Evolutionary conservation across 148 eudicot species (phyloP).

Genomic region (Tetragonia tetragonoides): DNA sequence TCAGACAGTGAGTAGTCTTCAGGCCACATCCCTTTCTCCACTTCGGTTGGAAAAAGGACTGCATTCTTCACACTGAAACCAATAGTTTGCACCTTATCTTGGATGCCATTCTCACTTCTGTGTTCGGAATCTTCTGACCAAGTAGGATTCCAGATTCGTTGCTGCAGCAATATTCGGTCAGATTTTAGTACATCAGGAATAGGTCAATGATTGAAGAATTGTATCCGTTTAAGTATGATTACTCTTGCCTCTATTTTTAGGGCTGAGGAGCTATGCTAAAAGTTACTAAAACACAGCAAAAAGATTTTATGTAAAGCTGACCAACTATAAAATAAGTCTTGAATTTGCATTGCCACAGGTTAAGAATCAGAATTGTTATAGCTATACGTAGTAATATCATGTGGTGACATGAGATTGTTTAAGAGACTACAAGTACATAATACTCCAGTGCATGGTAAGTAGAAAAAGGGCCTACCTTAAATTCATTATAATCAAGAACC

Average conservation of each 20-base stretch:
- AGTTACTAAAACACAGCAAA: background rate
- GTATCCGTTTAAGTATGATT: too few species aligned
- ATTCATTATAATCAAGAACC: constrained; percentile 71
- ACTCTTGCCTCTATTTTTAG: background rate
- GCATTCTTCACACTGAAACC: constrained; percentile 95
- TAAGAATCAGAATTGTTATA: background rate
- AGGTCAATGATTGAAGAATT: background rate
- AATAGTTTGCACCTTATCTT: constrained; percentile 53
- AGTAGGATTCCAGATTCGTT: constrained; percentile 67
- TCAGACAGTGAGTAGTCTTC: constrained; percentile 96
- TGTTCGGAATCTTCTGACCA: constrained; percentile 38
- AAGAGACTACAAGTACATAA: too few species aligned
- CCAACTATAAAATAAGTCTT: background rate
- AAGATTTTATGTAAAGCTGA: background rate
- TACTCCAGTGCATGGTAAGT: background rate
- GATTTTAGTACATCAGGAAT: background rate
- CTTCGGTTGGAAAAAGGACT: constrained; percentile 91
- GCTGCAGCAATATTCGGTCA: constrained; percentile 44
- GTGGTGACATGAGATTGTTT: background rate
- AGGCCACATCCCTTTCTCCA: constrained; percentile 97
- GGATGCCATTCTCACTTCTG: constrained; percentile 38
- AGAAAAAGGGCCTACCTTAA: constrained; percentile 47
- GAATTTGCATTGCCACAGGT: background rate
- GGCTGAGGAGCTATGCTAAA: background rate
- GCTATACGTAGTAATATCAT: background rate